phyloP scores from a whole-genome alignment of 331 rosid species.

The Arachis monticola region DNA sequence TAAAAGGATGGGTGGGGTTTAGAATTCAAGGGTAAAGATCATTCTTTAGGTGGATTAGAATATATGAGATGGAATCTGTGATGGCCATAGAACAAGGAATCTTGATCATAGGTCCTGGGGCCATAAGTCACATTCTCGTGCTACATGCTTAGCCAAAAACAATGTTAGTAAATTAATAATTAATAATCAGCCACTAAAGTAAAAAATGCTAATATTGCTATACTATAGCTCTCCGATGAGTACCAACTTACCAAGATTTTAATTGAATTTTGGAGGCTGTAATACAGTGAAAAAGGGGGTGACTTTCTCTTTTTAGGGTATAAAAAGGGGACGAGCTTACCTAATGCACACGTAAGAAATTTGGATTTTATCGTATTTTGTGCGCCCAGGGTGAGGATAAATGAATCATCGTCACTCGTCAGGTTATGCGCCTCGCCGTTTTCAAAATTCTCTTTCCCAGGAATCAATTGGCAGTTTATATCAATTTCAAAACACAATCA shows the following conservation, averaged over 20 bases:
- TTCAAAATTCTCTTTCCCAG: not conserved
- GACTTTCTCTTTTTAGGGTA: too few relatives aligned
- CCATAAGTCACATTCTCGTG: conserved; percentile 35
- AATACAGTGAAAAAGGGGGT: conserved; percentile 8
- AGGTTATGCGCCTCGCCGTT: conserved; percentile 28
- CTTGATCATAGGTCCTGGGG: conserved; percentile 44
- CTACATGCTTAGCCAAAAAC: conserved; percentile 26
- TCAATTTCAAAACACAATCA: not conserved
- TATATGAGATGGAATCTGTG: conserved; percentile 37
- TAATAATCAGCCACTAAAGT: conserved; percentile 37
- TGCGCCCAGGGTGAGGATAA: not conserved
- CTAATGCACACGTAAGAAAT: conserved; percentile 37
- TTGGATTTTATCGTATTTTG: conserved; percentile 25
- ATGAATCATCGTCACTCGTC: conserved; percentile 4
- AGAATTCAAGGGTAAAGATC: conserved; percentile 53
- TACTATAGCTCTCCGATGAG: too few relatives aligned
- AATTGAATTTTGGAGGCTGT: conserved; percentile 24
- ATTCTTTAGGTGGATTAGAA: not conserved
- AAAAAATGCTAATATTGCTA: conserved; percentile 15
- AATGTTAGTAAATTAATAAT: conserved; percentile 1
- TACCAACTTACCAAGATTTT: conserved; percentile 14
- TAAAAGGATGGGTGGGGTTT: not conserved
- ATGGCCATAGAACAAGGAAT: conserved; percentile 44
- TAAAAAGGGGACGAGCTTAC: not conserved
- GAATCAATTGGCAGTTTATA: not conserved